phyloP scores from a whole-genome alignment of 768 basidiomycete species.

The Boletus sp. region DNA sequence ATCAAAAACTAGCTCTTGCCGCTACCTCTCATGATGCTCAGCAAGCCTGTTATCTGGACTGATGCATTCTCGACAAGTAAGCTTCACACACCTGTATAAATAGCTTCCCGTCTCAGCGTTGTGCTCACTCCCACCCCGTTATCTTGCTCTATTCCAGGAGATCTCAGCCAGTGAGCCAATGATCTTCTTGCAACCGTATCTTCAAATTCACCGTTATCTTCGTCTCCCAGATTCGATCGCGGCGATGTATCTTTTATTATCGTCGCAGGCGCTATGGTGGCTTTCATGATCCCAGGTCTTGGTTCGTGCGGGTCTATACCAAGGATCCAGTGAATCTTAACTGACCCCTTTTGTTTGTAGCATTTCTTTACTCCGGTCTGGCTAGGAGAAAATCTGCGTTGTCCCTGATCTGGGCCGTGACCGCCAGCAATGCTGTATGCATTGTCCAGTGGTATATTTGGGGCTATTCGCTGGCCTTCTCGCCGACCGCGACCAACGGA shows the following conservation, averaged over 20 bases:
- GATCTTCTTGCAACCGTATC: not conserved
- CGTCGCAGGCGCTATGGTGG: conserved; percentile 65
- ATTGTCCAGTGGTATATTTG: conserved; percentile 83
- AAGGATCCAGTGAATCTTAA: not conserved
- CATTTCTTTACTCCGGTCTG: conserved; percentile 73
- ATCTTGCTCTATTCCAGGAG: conserved; percentile 18
- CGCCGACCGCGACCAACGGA: conserved; percentile 68
- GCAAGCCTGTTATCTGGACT: not conserved
- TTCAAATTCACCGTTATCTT: conserved; percentile 4
- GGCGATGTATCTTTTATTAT: conserved; percentile 75
- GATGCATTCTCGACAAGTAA: conserved; percentile 11
- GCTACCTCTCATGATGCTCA: conserved; percentile 9
- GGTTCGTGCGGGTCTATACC: conserved; percentile 37
- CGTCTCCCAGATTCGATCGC: conserved; percentile 53
- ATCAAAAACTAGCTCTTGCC: not conserved
- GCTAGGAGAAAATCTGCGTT: conserved; percentile 68
- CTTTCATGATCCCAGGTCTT: conserved; percentile 76
- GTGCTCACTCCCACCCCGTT: conserved; percentile 4
- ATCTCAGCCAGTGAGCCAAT: conserved; percentile 28
- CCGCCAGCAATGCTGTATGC: conserved; percentile 69
- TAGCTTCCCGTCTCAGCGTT: not conserved
- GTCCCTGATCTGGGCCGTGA: conserved; percentile 73
- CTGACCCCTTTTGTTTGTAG: conserved; percentile 32
- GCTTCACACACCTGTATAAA: conserved; percentile 2
- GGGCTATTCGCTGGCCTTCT: conserved; percentile 86